These are phyloP conservation scores for Cucurbita pepo DNA, from an alignment of 306 rosid species.

Conservation along the genomic window DNA sequence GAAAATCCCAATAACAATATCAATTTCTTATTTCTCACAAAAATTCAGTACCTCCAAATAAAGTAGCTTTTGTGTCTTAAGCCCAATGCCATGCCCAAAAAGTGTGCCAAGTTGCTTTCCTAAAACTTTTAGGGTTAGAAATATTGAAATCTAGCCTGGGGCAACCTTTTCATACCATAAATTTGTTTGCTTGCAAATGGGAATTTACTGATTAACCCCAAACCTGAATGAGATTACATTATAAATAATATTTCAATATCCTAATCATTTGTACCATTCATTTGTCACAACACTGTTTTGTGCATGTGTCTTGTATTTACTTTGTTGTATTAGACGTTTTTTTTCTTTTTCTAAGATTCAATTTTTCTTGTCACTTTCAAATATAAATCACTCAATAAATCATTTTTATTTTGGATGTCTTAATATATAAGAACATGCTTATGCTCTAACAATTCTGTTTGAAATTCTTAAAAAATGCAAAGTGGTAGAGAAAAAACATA, in stretches of 20 bases:
- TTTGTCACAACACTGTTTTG: background rate
- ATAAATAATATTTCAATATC: background rate
- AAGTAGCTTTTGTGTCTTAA: background rate
- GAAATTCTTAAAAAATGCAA: background rate
- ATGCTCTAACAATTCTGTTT: background rate
- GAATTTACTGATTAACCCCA: background rate
- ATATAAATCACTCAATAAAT: background rate
- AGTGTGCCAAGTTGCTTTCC: background rate
- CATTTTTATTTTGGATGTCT: no score
- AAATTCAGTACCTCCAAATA: background rate
- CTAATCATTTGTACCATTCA: background rate
- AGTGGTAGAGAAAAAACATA: background rate
- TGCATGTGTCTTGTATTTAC: constrained; percentile 4
- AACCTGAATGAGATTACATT: background rate
- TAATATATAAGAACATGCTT: background rate
- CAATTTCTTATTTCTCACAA: background rate
- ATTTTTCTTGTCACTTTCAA: background rate
- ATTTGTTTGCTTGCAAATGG: background rate
- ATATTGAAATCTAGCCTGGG: background rate
- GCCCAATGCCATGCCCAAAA: background rate
- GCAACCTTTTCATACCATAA: background rate
- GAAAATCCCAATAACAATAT: background rate
- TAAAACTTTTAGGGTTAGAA: background rate
- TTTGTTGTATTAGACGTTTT: background rate
- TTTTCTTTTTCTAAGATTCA: background rate